Conservation (phyloP, 1,284 basidiomycete genomes). For the Sanguinoderma infundibulare region DNA sequence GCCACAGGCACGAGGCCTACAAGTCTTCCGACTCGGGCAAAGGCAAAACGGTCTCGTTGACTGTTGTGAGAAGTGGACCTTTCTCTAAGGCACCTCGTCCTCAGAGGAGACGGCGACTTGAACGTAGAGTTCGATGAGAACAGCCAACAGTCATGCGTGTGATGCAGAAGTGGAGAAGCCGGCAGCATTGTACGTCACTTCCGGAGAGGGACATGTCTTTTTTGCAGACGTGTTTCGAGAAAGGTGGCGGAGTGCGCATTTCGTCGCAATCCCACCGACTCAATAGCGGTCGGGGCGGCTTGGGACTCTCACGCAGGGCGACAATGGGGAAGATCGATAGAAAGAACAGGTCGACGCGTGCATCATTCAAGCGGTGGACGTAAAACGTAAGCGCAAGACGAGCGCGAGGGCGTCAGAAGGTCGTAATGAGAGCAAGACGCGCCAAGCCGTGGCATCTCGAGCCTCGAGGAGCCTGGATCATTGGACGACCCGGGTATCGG, state of each 20-base stretch:
- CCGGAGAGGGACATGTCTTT: not conserved
- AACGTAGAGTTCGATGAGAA: not conserved
- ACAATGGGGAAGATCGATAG: not conserved
- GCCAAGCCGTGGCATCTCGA: not conserved
- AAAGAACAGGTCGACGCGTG: not conserved
- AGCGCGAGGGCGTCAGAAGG: not conserved
- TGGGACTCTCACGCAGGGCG: not conserved
- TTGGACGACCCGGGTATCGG: not conserved
- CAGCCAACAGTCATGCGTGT: not conserved
- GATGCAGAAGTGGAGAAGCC: not conserved
- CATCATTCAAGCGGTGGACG: not conserved
- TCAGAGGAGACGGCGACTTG: no score
- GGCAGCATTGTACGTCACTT: not conserved
- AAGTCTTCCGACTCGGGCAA: no score
- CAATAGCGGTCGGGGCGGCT: not conserved
- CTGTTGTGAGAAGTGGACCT: no score
- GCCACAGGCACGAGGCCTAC: no score
- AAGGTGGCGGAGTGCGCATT: not conserved
- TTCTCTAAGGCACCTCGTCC: no score
- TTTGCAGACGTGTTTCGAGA: not conserved
- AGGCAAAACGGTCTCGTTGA: no score
- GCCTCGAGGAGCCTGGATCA: not conserved
- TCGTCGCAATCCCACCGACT: not conserved
- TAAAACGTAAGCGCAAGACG: not conserved
- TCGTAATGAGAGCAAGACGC: not conserved